phyloP scores from a whole-genome alignment of 2,329 filamentous ascomycete species.

The Botrytis tulipae region DNA sequence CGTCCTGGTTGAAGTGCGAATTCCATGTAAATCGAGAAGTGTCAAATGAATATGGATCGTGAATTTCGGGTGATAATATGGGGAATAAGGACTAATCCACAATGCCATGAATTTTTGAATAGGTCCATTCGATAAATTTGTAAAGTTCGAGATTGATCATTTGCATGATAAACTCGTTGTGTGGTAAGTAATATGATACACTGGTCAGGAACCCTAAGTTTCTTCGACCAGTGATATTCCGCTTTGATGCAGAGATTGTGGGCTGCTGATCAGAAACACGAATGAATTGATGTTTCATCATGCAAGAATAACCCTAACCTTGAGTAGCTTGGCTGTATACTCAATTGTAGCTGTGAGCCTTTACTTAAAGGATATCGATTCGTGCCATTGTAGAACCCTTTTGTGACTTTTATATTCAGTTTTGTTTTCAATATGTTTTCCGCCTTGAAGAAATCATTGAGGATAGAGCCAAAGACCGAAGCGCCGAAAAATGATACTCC shows the following conservation, averaged over 20 bases:
- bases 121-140: not conserved
- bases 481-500: not conserved
- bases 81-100: not conserved
- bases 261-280: not conserved
- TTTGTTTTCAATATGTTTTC: conserved; percentile 11
- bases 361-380: conserved; percentile 16
- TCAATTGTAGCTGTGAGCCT: not conserved
- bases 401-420: not conserved
- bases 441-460: conserved; percentile 5
- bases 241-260: conserved; percentile 1
- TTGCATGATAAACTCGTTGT: conserved; percentile 8
- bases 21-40: not conserved
- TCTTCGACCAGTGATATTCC: conserved; percentile 9
- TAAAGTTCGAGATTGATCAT: conserved; percentile 6
- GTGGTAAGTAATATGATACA: conserved; percentile 10
- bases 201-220: conserved; percentile 10
- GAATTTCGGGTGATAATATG: not conserved
- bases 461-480: conserved; percentile 3
- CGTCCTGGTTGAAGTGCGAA: not conserved
- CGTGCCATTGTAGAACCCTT: not conserved
- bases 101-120: not conserved
- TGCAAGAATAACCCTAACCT: not conserved
- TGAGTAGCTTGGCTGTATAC: not conserved
- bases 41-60: not conserved
- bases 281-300: conserved; percentile 16